Evolutionary conservation across 257 asterid genomes (phyloP).

Genomic region (Penstemon eatonii): DNA sequence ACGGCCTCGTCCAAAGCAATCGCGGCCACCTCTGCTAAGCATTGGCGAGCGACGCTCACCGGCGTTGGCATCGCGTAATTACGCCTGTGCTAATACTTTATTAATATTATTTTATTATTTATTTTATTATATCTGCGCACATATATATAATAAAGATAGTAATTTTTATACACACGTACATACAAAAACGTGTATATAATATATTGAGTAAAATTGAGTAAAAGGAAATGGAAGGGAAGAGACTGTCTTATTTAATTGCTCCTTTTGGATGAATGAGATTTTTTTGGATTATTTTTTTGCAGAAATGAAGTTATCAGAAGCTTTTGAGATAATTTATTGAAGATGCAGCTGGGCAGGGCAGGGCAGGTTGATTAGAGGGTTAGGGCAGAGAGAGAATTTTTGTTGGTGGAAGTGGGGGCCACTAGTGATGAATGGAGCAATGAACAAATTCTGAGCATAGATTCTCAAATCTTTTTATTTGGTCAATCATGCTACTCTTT

Average conservation of each 20-base stretch:
- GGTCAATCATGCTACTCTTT: too few species aligned
- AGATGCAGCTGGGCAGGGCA: neutral
- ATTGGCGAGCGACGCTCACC: constrained; percentile 84
- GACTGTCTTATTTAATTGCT: constrained; percentile 6
- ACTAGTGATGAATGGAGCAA: constrained; percentile 7
- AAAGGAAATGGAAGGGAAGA: neutral
- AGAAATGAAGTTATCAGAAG: constrained; percentile 32
- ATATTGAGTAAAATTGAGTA: neutral
- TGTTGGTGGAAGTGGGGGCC: constrained; percentile 41
- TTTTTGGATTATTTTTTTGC: constrained; percentile 18
- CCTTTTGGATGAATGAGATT: constrained; percentile 30
- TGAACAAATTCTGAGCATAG: constrained; percentile 33
- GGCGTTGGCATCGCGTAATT: constrained; percentile 92
- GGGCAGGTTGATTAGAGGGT: constrained; percentile 14
- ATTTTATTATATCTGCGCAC: neutral
- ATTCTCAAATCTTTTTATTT: constrained; percentile 20
- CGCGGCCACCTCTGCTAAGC: constrained; percentile 77
- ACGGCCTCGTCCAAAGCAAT: constrained; percentile 83
- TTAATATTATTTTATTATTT: neutral
- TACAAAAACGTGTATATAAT: neutral
- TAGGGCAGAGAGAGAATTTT: constrained; percentile 30
- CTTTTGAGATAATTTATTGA: constrained; percentile 40
- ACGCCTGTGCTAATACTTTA: constrained; percentile 20
- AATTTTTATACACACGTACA: neutral
- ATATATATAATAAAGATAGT: too few species aligned